A percentile compares a stretch with the other conserved stretches of the same genome.
Evolutionary conservation across 2,329 filamentous ascomycete genomes (phyloP).

Genomic region (Fusarium neocosmosporiellum): DNA sequence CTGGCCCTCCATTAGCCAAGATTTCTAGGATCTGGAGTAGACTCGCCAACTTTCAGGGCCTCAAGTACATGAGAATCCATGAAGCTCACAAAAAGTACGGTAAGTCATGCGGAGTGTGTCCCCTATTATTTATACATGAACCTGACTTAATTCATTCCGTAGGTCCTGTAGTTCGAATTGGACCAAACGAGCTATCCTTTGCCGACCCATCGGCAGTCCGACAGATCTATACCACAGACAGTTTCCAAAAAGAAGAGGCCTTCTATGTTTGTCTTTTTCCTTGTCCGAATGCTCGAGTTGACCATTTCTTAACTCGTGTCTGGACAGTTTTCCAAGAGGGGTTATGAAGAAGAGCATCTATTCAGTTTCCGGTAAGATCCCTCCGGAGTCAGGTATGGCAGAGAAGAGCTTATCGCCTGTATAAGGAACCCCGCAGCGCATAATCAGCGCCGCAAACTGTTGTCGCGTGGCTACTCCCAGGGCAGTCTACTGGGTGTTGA

Average conservation of each 20-base stretch:
- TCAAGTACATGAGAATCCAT: constrained; percentile 1
- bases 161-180: neutral
- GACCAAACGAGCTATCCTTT: constrained; percentile 8
- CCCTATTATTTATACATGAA: neutral
- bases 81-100: constrained; percentile 7
- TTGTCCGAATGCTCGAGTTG: neutral
- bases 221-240: neutral
- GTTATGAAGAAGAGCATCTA: neutral
- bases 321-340: neutral
- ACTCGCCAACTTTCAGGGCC: neutral
- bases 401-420: neutral
- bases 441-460: neutral
- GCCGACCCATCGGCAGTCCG: neutral
- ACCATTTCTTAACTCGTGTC: neutral
- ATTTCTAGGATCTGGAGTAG: constrained; percentile 6
- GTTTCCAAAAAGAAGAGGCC: neutral
- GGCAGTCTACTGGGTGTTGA: neutral
- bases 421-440: neutral
- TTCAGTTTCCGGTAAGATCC: constrained; percentile 3
- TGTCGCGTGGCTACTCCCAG: constrained; percentile 1
- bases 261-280: neutral
- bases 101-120: neutral
- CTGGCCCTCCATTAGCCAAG: neutral
- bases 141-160: neutral
- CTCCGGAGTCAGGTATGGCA: neutral